These are phyloP conservation scores for Letharia lupina DNA, from an alignment of 495 filamentous ascomycete species.

Conservation along the genomic window DNA sequence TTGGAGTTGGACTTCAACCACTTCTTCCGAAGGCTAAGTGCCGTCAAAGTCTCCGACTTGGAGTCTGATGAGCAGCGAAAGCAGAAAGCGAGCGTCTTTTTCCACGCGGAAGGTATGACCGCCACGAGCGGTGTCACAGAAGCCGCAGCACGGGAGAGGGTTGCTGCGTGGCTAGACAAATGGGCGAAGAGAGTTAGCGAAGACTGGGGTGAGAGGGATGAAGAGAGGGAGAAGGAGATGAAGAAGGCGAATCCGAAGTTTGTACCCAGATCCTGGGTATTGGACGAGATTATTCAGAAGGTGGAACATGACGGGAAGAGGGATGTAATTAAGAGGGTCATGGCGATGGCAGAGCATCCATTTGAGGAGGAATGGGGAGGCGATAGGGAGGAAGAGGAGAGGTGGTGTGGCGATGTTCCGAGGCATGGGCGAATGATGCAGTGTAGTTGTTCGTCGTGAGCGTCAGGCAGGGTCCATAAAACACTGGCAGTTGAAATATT, in stretches of 20 bases:
- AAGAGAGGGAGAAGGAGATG: conserved; percentile 64
- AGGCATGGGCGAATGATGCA: conserved; percentile 68
- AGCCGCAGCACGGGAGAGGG: conserved; percentile 44
- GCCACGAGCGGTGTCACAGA: conserved; percentile 48
- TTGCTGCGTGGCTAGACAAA: conserved; percentile 65
- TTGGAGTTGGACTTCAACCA: conserved; percentile 84
- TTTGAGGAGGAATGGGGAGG: conserved; percentile 75
- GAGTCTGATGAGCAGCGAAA: conserved; percentile 51
- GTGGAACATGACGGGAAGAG: conserved; percentile 81
- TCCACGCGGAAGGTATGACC: conserved; percentile 56
- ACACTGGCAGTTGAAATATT: not conserved
- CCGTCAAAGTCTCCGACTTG: conserved; percentile 48
- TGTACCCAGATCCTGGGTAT: conserved; percentile 77
- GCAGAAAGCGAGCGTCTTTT: conserved; percentile 56
- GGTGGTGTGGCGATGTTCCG: conserved; percentile 86
- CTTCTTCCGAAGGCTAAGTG: conserved; percentile 71
- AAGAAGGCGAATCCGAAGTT: conserved; percentile 85
- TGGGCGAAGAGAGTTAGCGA: conserved; percentile 61
- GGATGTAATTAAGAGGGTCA: conserved; percentile 61
- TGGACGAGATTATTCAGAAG: conserved; percentile 82
- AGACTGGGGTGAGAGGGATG: conserved; percentile 54
- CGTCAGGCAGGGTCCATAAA: not conserved
- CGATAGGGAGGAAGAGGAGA: conserved; percentile 61
- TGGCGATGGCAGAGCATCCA: conserved; percentile 73
- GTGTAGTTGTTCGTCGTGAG: conserved; percentile 60